phyloP scores from a whole-genome alignment of 106 monocot species.

The Hemerocallis citrina region DNA sequence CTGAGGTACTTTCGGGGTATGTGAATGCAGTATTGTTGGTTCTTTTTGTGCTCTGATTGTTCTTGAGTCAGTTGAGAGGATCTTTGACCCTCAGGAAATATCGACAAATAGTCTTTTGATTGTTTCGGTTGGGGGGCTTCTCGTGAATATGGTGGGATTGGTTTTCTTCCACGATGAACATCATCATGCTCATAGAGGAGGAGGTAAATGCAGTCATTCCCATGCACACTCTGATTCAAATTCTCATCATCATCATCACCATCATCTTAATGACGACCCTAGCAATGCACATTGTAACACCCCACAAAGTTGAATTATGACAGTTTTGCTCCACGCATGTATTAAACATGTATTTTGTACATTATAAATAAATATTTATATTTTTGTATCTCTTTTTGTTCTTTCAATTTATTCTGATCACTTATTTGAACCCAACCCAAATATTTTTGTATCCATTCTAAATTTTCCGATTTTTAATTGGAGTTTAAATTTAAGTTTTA shows the following conservation, averaged over 20 bases:
- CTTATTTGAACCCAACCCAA: too few relatives aligned
- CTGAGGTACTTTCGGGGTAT: slow-evolving; percentile 95
- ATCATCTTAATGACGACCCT: slow-evolving; percentile 1
- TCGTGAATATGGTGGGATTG: slow-evolving; percentile 85
- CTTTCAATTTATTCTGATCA: too few relatives aligned
- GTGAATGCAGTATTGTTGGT: slow-evolving; percentile 94
- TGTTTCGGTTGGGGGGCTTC: slow-evolving; percentile 86
- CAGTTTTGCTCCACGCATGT: too few relatives aligned
- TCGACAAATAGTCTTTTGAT: slow-evolving; percentile 75
- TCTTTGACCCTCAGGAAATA: slow-evolving; percentile 93
- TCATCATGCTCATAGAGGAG: slow-evolving; percentile 92
- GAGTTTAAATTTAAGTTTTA: too few relatives aligned
- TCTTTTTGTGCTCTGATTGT: slow-evolving; percentile 90
- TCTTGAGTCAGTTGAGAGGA: slow-evolving; percentile 88
- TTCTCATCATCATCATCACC: slow-evolving; percentile 11
- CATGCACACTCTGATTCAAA: slow-evolving; percentile 41
- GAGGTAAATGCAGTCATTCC: slow-evolving; percentile 60
- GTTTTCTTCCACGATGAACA: slow-evolving; percentile 99
- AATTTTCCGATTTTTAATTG: too few relatives aligned
- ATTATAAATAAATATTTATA: too few relatives aligned
- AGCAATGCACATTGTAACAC: too few relatives aligned
- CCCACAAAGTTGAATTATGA: too few relatives aligned
- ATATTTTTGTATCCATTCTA: too few relatives aligned
- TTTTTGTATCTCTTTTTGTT: too few relatives aligned
- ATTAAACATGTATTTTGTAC: too few relatives aligned